Conservation (phyloP, 2,329 filamentous ascomycete species). For the Pyrenochaeta sp. region DNA sequence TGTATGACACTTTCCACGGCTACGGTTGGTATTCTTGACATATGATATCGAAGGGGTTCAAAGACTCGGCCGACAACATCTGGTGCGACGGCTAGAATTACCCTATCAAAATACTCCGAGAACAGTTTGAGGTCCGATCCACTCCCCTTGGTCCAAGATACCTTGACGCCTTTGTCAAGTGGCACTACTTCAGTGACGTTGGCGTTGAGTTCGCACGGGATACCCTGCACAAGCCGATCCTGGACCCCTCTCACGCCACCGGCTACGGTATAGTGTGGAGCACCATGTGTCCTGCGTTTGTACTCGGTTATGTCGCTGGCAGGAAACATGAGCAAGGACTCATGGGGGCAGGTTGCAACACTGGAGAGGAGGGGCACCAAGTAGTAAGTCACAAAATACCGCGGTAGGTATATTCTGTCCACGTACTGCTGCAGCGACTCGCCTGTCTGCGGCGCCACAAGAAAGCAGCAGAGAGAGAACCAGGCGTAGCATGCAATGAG, state of each 20-base stretch:
- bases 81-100: conserved; percentile 64
- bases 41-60: conserved; percentile 47
- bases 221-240: conserved; percentile 51
- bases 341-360: conserved; percentile 63
- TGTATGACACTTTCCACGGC: conserved; percentile 60
- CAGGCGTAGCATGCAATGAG: conserved; percentile 60
- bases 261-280: conserved; percentile 61
- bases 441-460: conserved; percentile 49
- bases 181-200: conserved; percentile 49
- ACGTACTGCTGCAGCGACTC: conserved; percentile 62
- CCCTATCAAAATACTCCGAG: conserved; percentile 57
- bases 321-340: conserved; percentile 59
- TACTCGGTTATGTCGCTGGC: conserved; percentile 62
- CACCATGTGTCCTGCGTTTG: conserved; percentile 55
- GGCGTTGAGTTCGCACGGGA: conserved; percentile 54
- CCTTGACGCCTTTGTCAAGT: conserved; percentile 29
- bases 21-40: conserved; percentile 58
- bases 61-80: conserved; percentile 61
- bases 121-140: conserved; percentile 16
- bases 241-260: conserved; percentile 61
- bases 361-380: conserved; percentile 63
- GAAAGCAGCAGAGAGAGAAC: conserved; percentile 62
- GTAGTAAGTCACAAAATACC: conserved; percentile 58
- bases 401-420: conserved; percentile 58
- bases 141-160: conserved; percentile 45